Evolutionary conservation across 2,329 filamentous ascomycete genomes (phyloP).

Genomic region (Aulographum hederae): DNA sequence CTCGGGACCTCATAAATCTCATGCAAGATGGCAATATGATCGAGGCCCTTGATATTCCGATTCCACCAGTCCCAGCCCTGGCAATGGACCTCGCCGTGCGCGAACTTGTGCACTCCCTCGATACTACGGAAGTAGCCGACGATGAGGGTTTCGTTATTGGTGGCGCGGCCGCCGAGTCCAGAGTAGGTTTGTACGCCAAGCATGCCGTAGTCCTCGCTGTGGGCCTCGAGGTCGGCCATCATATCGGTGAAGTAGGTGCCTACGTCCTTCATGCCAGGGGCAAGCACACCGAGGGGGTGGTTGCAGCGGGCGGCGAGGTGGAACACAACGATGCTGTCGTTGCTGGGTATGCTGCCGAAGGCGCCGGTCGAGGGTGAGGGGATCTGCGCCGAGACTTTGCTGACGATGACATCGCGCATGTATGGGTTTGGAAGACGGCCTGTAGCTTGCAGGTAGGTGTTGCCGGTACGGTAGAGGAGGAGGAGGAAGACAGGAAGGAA

Average conservation of each 20-base stretch:
- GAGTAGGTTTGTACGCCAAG: constrained; percentile 22
- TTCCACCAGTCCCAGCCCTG: constrained; percentile 33
- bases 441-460: constrained; percentile 15
- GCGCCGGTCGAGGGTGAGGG: constrained; percentile 15
- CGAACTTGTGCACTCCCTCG: constrained; percentile 32
- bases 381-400: constrained; percentile 20
- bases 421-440: constrained; percentile 19
- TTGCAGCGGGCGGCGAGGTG: constrained; percentile 3
- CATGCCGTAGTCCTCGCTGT: constrained; percentile 28
- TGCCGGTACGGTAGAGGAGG: constrained; percentile 14
- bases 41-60: constrained; percentile 13
- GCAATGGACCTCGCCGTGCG: constrained; percentile 29
- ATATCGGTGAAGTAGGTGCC: constrained; percentile 21
- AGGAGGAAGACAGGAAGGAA: constrained; percentile 13
- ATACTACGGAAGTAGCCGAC: constrained; percentile 34
- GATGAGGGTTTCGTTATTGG: constrained; percentile 21
- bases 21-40: constrained; percentile 33
- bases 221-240: constrained; percentile 13
- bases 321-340: constrained; percentile 2
- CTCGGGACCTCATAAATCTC: constrained; percentile 30
- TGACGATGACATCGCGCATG: constrained; percentile 15
- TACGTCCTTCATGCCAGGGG: constrained; percentile 25
- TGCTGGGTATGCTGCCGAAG: constrained; percentile 13
- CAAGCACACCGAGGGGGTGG: constrained; percentile 27
- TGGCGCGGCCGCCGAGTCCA: constrained; percentile 16